Conservation (phyloP, 805 yeast genomes). For the Candida incommunis region DNA sequence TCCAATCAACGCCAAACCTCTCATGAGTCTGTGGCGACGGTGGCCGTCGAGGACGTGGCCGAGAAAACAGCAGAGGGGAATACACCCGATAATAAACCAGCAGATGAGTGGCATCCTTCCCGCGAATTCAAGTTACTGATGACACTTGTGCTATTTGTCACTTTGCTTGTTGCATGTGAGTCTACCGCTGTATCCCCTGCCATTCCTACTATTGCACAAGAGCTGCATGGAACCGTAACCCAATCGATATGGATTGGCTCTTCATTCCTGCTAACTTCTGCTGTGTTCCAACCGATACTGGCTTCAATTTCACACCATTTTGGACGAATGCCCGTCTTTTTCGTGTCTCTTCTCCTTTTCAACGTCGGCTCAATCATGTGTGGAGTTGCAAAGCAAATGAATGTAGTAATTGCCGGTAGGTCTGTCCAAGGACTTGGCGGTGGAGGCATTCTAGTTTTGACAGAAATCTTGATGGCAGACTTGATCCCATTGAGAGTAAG, state of each 20-base stretch:
- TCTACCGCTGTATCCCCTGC: constrained; percentile 12
- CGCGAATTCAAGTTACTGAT: neutral
- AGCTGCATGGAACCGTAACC: constrained; percentile 13
- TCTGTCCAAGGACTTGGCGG: constrained; percentile 61
- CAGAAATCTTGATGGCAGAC: constrained; percentile 43
- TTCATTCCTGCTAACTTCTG: constrained; percentile 14
- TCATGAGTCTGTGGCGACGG: too few relatives aligned
- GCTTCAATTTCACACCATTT: constrained; percentile 15
- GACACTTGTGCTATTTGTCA: constrained; percentile 6
- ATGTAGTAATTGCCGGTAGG: constrained; percentile 55
- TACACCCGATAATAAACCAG: neutral
- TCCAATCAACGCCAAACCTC: too few relatives aligned
- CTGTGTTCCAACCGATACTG: constrained; percentile 12
- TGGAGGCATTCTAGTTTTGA: constrained; percentile 48
- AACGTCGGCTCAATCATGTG: constrained; percentile 48
- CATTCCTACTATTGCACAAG: constrained; percentile 8
- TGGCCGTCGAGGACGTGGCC: too few relatives aligned
- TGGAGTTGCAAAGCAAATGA: constrained; percentile 41
- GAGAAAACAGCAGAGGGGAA: too few relatives aligned
- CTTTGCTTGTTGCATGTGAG: constrained; percentile 10
- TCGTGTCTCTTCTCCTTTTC: constrained; percentile 37
- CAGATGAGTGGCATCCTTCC: neutral
- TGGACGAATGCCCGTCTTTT: constrained; percentile 33
- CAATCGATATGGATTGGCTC: constrained; percentile 19
- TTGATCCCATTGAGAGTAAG: constrained; percentile 29